Evolutionary conservation across 345 rosid species (phyloP).

Genomic region (Pistacia integerrima): DNA sequence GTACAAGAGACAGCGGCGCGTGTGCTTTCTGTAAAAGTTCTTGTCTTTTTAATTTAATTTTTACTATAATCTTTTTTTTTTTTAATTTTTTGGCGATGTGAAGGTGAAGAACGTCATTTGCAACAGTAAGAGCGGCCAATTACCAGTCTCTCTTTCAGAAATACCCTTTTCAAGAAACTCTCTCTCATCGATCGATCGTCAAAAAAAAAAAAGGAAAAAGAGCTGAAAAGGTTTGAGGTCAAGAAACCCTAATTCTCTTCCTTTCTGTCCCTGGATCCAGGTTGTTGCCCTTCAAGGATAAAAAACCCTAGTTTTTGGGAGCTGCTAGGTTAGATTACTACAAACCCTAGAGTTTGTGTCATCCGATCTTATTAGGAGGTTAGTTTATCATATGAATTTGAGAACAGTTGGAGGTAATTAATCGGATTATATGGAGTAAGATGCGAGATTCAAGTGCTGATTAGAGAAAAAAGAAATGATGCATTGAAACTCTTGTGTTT

Average conservation of each 20-base stretch:
- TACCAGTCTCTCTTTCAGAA: constrained; percentile 12
- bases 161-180: constrained; percentile 15
- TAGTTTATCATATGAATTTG: neutral
- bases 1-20: neutral
- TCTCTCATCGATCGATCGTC: constrained; percentile 34
- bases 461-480: neutral
- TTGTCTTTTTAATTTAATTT: neutral
- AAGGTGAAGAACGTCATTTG: constrained; percentile 20
- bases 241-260: constrained; percentile 27
- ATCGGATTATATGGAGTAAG: constrained; percentile 23
- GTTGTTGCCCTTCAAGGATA: neutral
- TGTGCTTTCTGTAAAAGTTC: neutral
- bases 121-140: constrained; percentile 1
- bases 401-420: constrained; percentile 15
- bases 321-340: neutral
- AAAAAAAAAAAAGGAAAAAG: constrained; percentile 11
- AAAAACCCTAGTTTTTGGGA: constrained; percentile 11
- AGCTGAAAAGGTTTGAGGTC: constrained; percentile 23
- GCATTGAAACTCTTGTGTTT: constrained; percentile 7
- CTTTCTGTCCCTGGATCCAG: constrained; percentile 2
- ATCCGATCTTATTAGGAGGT: constrained; percentile 2
- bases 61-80: neutral
- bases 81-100: neutral
- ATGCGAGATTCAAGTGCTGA: neutral
- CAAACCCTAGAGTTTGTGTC: constrained; percentile 20